Conservation (phyloP, 2,329 filamentous ascomycete species). For the Ramularia endophylla region DNA sequence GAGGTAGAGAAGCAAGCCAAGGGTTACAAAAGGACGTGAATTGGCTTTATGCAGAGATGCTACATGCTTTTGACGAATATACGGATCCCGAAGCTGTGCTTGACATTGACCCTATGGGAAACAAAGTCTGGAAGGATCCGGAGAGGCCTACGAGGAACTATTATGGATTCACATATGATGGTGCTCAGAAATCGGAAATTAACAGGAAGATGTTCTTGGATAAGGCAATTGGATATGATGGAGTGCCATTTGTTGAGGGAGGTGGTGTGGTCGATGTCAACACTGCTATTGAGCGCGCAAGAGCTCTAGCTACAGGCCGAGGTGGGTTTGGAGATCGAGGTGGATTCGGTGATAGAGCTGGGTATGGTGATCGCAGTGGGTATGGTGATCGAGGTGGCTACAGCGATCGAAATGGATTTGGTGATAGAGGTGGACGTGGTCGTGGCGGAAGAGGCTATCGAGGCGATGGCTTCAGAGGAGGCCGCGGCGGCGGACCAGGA, state of each 20-base stretch:
- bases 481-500: too few relatives aligned
- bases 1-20: constrained; percentile 18
- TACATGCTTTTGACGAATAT: constrained; percentile 23
- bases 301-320: constrained; percentile 14
- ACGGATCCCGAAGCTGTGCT: constrained; percentile 24
- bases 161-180: constrained; percentile 25
- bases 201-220: constrained; percentile 12
- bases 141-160: constrained; percentile 28
- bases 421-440: background rate
- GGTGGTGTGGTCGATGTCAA: constrained; percentile 11
- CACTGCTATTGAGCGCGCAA: constrained; percentile 17
- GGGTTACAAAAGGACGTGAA: constrained; percentile 19
- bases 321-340: constrained; percentile 7
- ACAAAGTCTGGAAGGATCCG: constrained; percentile 27
- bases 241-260: constrained; percentile 10
- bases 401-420: background rate
- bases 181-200: constrained; percentile 19
- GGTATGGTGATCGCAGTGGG: constrained; percentile 2
- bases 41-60: constrained; percentile 20
- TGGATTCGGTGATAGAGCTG: constrained; percentile 6
- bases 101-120: constrained; percentile 29
- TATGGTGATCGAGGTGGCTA: background rate
- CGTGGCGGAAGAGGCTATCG: constrained; percentile 1
- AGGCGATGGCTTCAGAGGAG: background rate
- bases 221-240: constrained; percentile 18